A percentile compares a stretch with the other conserved stretches of the same genome.
Evolutionary conservation across 1,284 basidiomycete species (phyloP).

Genomic region (Leccinum laetum): DNA sequence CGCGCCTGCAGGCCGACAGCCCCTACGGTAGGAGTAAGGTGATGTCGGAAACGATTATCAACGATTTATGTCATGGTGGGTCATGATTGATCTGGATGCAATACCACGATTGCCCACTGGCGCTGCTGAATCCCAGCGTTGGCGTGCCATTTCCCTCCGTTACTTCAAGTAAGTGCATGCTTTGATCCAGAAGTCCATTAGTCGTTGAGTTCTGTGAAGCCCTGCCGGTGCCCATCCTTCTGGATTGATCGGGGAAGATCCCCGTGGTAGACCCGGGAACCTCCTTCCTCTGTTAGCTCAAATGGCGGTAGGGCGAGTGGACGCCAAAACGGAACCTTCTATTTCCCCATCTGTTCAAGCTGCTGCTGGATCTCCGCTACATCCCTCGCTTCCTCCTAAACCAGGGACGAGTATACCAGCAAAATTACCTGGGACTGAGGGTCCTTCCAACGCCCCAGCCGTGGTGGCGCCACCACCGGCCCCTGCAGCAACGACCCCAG

Average conservation of each 20-base stretch:
- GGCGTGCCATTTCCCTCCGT: conserved; percentile 83
- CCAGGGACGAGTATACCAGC: conserved; percentile 38
- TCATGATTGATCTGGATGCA: conserved; percentile 3
- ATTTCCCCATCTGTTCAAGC: conserved; percentile 6
- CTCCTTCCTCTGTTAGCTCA: conserved; percentile 93
- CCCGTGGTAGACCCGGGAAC: conserved; percentile 93
- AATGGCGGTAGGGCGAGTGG: conserved; percentile 92
- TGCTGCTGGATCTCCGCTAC: conserved; percentile 45
- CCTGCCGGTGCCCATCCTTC: conserved; percentile 97
- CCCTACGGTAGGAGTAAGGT: conserved; percentile 97
- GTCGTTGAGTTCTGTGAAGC: conserved; percentile 41
- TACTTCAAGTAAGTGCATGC: conserved; percentile 88
- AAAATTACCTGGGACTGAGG: conserved; percentile 31
- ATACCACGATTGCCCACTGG: conserved; percentile 12
- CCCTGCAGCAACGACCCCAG: conserved; percentile 16
- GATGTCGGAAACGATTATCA: conserved; percentile 90
- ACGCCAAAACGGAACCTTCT: conserved; percentile 31
- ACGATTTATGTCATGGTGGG: conserved; percentile 85
- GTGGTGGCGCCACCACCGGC: conserved; percentile 1
- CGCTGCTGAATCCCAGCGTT: conserved; percentile 67
- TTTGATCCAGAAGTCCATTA: neutral
- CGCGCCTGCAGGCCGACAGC: conserved; percentile 86
- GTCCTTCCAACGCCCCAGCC: conserved; percentile 14
- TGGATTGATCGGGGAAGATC: conserved; percentile 96
- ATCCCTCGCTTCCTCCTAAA: conserved; percentile 63